Evolutionary conservation across 2,329 filamentous ascomycete species (phyloP).

Genomic region (Fonsecaea nubica): DNA sequence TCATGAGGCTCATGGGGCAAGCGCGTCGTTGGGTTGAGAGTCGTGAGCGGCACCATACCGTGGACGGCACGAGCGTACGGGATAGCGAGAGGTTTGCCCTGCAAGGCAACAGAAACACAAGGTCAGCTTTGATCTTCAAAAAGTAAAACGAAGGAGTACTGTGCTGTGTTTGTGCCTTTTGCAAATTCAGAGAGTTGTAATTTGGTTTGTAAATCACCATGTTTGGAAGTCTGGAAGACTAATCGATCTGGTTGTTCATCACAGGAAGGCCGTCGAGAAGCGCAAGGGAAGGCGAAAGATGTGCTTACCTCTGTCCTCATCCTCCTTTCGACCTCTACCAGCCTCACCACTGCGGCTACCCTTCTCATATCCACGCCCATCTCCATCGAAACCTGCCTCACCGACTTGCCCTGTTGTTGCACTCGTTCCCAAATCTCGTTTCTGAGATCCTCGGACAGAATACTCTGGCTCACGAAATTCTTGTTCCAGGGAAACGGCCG

Average conservation of each 20-base stretch:
- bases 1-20: conserved; percentile 58
- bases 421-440: conserved; percentile 77
- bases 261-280: conserved; percentile 45
- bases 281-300: neutral
- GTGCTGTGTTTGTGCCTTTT: conserved; percentile 10
- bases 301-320: conserved; percentile 72
- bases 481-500: conserved; percentile 77
- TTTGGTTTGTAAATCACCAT: conserved; percentile 76
- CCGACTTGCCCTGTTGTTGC: conserved; percentile 67
- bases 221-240: conserved; percentile 95
- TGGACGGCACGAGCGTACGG: conserved; percentile 79
- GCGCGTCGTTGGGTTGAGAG: conserved; percentile 48
- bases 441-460: conserved; percentile 75
- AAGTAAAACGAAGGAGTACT: neutral
- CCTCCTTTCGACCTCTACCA: conserved; percentile 84
- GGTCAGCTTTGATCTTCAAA: conserved; percentile 6
- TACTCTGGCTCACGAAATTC: conserved; percentile 71
- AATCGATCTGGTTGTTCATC: conserved; percentile 89
- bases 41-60: conserved; percentile 78
- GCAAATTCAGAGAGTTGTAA: conserved; percentile 73
- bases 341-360: conserved; percentile 81
- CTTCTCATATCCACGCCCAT: conserved; percentile 80
- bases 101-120: conserved; percentile 22
- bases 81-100: conserved; percentile 78
- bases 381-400: conserved; percentile 78